Evolutionary conservation across 768 basidiomycete species (phyloP), one percentile per base, ranked within the genome.

Genomic region (Auriscalpium orientale): DNA sequence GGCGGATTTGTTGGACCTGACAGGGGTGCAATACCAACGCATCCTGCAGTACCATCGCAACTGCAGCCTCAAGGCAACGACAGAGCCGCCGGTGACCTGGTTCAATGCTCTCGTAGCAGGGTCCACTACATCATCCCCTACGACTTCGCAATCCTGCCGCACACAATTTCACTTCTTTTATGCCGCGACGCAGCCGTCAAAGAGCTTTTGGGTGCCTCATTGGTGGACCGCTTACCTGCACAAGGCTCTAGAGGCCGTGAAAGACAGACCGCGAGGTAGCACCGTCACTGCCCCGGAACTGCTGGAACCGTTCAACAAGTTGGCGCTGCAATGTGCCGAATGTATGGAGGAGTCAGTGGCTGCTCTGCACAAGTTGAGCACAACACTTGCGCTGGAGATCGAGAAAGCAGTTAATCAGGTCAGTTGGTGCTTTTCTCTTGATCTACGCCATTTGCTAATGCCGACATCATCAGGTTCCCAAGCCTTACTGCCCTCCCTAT

Each of bases 201-300:
- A 58, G 38, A 43, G 18, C 36, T 55, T 59, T 34, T 59, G 58
- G 58, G 58, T 59, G 16, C 58, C 58, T 21, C 51, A 57, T 49
- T 59, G 58, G 58, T 59, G 58, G 58, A 59, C 56, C 10, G 5
- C 22, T 16, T 59, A 59, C 50, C 47, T 59, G 28, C 56, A 49
- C 43, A 53, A 53, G 43, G 51, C 58, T n/a, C 36, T 45, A 16
- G 38, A n/a, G 10, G 34, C 50, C 21, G 50, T 59, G 33, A 38
- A 53, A 59, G 58, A 57, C 43, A 38, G 58, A 13, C 58, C 56
- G 11, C 58, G 58, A 16, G 58, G 56, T 21, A 22, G 18, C 40
- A 59, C 58, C 15, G 58, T 57, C 48, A 9, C 20, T 18, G 51
- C 58, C 13, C 21, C 58, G 13, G 56, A 34, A 40, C 46, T 59